These are phyloP conservation scores for Elsinoe arachidis DNA, from an alignment of 2,329 filamentous ascomycete genomes.

Conservation along the genomic window DNA sequence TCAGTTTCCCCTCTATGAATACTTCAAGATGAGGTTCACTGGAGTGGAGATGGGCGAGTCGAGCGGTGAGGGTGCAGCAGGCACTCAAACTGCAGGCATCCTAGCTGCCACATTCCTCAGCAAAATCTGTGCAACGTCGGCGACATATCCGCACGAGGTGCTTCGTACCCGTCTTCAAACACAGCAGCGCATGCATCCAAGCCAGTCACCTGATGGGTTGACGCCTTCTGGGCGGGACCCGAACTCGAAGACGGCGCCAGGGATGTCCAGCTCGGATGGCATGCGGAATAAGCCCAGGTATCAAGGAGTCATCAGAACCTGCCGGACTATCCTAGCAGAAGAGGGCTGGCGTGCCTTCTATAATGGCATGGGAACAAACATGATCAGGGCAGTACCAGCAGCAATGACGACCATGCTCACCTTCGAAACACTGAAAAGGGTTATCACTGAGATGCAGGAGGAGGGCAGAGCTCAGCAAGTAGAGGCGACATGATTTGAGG, in stretches of 20 bases:
- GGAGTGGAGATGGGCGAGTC: conserved; percentile 77
- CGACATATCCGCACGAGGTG: conserved; percentile 96
- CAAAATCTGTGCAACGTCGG: conserved; percentile 87
- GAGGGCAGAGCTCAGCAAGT: conserved; percentile 32
- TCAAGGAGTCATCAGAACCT: conserved; percentile 70
- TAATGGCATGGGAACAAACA: conserved; percentile 92
- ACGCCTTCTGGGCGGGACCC: conserved; percentile 28
- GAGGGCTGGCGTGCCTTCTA: conserved; percentile 97
- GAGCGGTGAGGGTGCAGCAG: conserved; percentile 31
- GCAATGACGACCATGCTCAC: conserved; percentile 97
- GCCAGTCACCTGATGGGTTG: conserved; percentile 41
- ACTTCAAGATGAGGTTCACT: conserved; percentile 81
- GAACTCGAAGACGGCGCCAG: conserved; percentile 28
- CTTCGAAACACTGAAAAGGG: conserved; percentile 67
- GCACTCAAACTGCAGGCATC: conserved; percentile 64
- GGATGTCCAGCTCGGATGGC: conserved; percentile 40
- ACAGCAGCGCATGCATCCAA: conserved; percentile 57
- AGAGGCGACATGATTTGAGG: not conserved
- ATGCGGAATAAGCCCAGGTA: conserved; percentile 54
- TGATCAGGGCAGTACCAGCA: conserved; percentile 89
- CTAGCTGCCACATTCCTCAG: conserved; percentile 83
- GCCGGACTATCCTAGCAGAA: conserved; percentile 73
- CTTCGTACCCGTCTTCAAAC: conserved; percentile 89
- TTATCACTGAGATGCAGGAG: conserved; percentile 45
- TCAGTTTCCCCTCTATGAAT: conserved; percentile 94